phyloP scores from a whole-genome alignment of 495 filamentous ascomycete genomes.

The Penicillium soppii region DNA sequence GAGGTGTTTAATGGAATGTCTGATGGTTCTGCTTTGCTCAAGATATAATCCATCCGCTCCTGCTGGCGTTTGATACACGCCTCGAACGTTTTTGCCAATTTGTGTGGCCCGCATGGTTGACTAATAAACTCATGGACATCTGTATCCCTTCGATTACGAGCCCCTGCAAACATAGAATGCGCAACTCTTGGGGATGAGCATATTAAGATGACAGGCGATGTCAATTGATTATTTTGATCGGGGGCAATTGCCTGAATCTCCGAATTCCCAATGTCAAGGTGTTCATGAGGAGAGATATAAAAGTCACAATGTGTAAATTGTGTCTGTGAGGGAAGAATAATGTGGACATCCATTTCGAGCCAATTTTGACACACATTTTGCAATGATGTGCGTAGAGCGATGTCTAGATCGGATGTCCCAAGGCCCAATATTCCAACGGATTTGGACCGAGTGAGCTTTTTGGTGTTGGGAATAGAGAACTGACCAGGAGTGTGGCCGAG shows the following conservation, averaged over 20 bases:
- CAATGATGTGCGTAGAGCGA: conserved; percentile 6
- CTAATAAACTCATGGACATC: conserved; percentile 29
- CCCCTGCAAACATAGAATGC: conserved; percentile 2
- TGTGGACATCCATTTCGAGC: conserved; percentile 9
- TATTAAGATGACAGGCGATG: conserved; percentile 3
- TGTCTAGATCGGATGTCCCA: conserved; percentile 7
- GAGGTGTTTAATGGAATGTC: not conserved
- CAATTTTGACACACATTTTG: conserved; percentile 13
- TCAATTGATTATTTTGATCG: not conserved
- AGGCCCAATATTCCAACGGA: conserved; percentile 8
- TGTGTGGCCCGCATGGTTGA: conserved; percentile 53
- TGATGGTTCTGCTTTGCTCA: no score
- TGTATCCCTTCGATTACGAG: not conserved
- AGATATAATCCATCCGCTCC: not conserved
- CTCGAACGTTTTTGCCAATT: conserved; percentile 50
- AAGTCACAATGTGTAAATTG: conserved; percentile 8
- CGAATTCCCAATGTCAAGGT: not conserved
- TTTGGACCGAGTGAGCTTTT: conserved; percentile 3
- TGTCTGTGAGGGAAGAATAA: conserved; percentile 1
- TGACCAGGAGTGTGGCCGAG: not conserved
- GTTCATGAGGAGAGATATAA: conserved; percentile 9
- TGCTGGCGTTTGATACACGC: conserved; percentile 29
- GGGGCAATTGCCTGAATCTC: not conserved
- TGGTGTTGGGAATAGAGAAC: not conserved
- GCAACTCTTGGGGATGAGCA: conserved; percentile 6